Percentiles rank a stretch among this genome's conserved stretches.
phyloP scores from a whole-genome alignment of 2,329 filamentous ascomycete genomes.

The Cercospora canescens region DNA sequence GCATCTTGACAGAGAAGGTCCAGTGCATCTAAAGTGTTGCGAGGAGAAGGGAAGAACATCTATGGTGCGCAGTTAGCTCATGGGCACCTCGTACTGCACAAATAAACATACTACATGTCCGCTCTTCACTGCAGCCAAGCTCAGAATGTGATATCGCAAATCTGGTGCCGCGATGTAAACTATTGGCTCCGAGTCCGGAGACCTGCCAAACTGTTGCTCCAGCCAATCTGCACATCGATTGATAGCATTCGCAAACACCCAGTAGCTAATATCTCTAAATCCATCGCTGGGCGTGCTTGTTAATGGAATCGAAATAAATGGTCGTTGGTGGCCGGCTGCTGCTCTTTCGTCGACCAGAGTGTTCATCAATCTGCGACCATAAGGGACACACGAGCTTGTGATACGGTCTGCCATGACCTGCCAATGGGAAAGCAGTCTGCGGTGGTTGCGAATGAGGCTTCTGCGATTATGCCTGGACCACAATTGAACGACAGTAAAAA shows the following conservation, averaged over 20 bases:
- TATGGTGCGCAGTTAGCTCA: background rate
- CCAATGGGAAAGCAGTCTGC: too few relatives aligned
- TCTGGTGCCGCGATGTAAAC: conserved; percentile 9
- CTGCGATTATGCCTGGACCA: too few relatives aligned
- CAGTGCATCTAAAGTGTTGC: conserved; percentile 6
- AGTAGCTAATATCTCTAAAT: conserved; percentile 12
- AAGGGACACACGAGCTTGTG: background rate
- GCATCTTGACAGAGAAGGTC: background rate
- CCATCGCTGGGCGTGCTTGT: background rate
- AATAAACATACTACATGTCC: conserved; percentile 4
- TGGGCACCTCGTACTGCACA: background rate
- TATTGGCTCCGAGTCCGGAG: background rate
- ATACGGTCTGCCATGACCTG: too few relatives aligned
- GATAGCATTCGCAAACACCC: conserved; percentile 9
- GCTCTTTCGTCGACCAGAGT: conserved; percentile 8
- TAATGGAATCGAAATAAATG: conserved; percentile 5
- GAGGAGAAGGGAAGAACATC: conserved; percentile 11
- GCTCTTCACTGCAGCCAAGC: conserved; percentile 11
- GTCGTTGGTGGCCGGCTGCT: background rate
- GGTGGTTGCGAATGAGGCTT: too few relatives aligned
- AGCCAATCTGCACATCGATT: conserved; percentile 11
- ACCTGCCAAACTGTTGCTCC: background rate
- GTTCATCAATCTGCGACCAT: conserved; percentile 2
- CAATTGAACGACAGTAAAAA: too few relatives aligned
- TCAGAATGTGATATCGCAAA: conserved; percentile 8